Evolutionary conservation across 192 early-diverging fungal genomes (phyloP).

Genomic region (Oehlia diaphana): DNA sequence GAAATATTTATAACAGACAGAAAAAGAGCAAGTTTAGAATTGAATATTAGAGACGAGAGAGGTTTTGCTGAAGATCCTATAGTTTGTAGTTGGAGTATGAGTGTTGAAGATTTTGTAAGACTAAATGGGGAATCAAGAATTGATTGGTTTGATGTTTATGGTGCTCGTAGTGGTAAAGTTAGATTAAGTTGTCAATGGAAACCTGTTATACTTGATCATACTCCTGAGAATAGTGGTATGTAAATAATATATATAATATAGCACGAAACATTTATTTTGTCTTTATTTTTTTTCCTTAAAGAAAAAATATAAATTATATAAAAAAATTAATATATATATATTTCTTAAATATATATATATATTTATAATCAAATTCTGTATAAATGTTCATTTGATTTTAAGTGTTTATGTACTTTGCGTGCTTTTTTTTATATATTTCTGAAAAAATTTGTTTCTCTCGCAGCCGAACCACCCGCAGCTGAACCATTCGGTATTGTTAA

Average conservation of each 20-base stretch:
- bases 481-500: slow-evolving; percentile 74
- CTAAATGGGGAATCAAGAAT: slow-evolving; percentile 17
- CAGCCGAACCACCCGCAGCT: slow-evolving; percentile 46
- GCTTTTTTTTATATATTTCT: background rate
- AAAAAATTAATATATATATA: background rate
- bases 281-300: background rate
- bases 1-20: slow-evolving; percentile 74
- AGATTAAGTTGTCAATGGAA: slow-evolving; percentile 57
- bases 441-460: background rate
- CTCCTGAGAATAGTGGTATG: slow-evolving; percentile 26
- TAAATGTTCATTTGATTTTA: too few species aligned
- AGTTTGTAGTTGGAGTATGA: slow-evolving; percentile 1
- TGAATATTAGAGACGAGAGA: slow-evolving; percentile 61
- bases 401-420: background rate
- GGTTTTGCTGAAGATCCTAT: slow-evolving; percentile 21
- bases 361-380: background rate
- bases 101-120: slow-evolving; percentile 19
- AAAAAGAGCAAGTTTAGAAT: slow-evolving; percentile 50
- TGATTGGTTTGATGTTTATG: slow-evolving; percentile 35
- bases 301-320: too few species aligned
- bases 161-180: slow-evolving; percentile 29
- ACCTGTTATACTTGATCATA: slow-evolving; percentile 67
- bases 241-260: background rate
- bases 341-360: background rate
- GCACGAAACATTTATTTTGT: background rate